A percentile compares a stretch with the other conserved stretches of the same genome.
Conservation (phyloP, 441 rosid genomes). For the Euphorbia celastroides region DNA sequence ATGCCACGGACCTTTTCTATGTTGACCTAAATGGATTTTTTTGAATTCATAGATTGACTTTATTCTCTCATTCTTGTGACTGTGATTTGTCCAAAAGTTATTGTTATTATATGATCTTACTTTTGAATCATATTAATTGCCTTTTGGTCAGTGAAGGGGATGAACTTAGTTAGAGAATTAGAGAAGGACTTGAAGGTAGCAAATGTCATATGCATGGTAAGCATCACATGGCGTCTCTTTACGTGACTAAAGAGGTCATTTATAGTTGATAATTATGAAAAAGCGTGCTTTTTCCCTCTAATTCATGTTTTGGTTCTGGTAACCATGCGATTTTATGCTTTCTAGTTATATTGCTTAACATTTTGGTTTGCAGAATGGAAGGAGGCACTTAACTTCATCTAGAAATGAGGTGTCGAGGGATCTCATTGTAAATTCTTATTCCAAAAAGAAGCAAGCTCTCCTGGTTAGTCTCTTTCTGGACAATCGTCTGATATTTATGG, state of each 20-base stretch:
- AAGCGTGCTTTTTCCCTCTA: conserved; percentile 1
- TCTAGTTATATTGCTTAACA: conserved; percentile 20
- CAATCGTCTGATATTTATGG: conserved; percentile 8
- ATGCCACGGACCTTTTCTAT: not conserved
- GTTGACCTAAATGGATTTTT: not conserved
- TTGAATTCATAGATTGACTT: conserved; percentile 1
- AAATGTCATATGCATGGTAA: conserved; percentile 90
- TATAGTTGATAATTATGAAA: not conserved
- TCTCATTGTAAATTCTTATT: conserved; percentile 83
- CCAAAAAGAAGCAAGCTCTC: conserved; percentile 92
- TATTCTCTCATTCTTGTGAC: not conserved
- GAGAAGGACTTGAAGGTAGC: conserved; percentile 98
- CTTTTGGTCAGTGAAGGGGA: conserved; percentile 98
- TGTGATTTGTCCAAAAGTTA: conserved; percentile 12
- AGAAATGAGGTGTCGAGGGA: conserved; percentile 96
- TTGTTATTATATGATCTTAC: conserved; percentile 3
- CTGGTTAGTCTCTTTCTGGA: conserved; percentile 43
- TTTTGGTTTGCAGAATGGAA: conserved; percentile 70
- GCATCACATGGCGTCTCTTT: conserved; percentile 19
- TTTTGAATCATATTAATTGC: conserved; percentile 31
- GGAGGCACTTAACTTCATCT: conserved; percentile 86
- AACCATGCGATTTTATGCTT: conserved; percentile 2
- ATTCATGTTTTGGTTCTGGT: not conserved
- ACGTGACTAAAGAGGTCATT: conserved; percentile 9
- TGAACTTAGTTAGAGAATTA: conserved; percentile 94